Conservation (phyloP, 1,139 yeast species). For the Fermentozyma sake region DNA sequence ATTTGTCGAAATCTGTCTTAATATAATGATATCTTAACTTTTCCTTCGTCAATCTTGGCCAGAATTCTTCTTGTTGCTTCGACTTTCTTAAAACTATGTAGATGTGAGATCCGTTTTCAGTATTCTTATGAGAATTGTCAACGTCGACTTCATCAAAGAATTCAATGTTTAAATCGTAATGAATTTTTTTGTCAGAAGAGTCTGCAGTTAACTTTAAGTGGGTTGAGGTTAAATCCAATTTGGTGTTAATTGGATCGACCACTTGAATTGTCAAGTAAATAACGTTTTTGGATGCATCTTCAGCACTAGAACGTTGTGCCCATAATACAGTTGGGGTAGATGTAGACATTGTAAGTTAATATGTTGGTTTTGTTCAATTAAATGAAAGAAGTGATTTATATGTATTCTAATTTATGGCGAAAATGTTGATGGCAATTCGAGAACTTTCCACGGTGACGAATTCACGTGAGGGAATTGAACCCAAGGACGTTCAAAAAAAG, state of each 20-base stretch:
- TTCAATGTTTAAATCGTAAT: slow-evolving; percentile 61
- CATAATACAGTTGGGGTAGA: slow-evolving; percentile 54
- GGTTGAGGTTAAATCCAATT: slow-evolving; percentile 59
- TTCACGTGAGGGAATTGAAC: slow-evolving; percentile 1
- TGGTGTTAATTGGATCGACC: slow-evolving; percentile 62
- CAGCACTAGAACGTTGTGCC: slow-evolving; percentile 91
- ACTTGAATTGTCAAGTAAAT: slow-evolving; percentile 71
- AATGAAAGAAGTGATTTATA: no score
- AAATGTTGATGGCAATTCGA: no score
- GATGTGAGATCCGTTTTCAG: slow-evolving; percentile 64
- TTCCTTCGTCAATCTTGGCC: slow-evolving; percentile 28
- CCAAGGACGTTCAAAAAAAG: background rate
- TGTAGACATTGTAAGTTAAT: slow-evolving; percentile 4
- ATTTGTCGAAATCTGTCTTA: slow-evolving; percentile 93
- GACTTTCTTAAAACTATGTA: slow-evolving; percentile 70
- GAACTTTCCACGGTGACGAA: slow-evolving; percentile 6
- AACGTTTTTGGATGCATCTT: slow-evolving; percentile 68
- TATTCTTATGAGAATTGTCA: slow-evolving; percentile 56
- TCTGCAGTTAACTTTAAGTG: slow-evolving; percentile 56
- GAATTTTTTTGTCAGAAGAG: slow-evolving; percentile 39
- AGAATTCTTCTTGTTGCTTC: slow-evolving; percentile 52
- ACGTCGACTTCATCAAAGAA: slow-evolving; percentile 71
- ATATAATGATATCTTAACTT: slow-evolving; percentile 63
- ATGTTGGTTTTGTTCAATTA: slow-evolving; percentile 1
- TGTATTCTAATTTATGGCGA: no score